Evolutionary conservation across 352 stramenopile species (phyloP), one percentile per base, ranked within the genome.

Genomic region (Globisporangium orthogonon): DNA sequence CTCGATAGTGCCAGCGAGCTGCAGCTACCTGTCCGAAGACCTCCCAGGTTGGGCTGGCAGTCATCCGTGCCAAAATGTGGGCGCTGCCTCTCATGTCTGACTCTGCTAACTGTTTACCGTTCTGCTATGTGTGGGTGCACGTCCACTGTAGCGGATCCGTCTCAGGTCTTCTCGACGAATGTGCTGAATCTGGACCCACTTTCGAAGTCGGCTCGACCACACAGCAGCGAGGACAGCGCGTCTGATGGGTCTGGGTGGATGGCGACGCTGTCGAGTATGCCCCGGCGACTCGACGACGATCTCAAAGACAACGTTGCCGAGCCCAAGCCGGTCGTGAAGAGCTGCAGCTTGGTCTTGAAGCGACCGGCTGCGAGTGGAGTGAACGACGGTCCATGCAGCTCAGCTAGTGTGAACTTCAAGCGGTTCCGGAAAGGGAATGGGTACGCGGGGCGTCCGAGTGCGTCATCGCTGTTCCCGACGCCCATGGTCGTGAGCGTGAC

Each of bases 361-460:
- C 74, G 68, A 43, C 56, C 46, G 30, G 50, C 29, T 54, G 6
- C 50, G 44, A 51, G 6, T 17, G 33, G 37, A 46, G 29, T 9
- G 30, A 13, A 28, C 37, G 48, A 33, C n/a, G 23, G 23, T 23
- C 30, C 48, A 46, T 37, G 44, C 54, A 47, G 40, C 35, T 11
- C 29, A 11, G 44, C 60, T n/a, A 50, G 60, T 11, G 53, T 71
- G 44, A 92, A 95, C 43, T 93, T 86, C 60, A 95, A 95, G 69
- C 78, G 79, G 9, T 95, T 95, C 61, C 87, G 82, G 46, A 95
- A 95, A 57, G 77, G 81, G 18, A 89, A 89, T 33, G 69, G 69
- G 9, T 76, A 69, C 30, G 55, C 62, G n/a, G 68, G 65, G 7
- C 65, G 35, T 7, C 4, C 35, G 3, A 11, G 35, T 11, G 10